Evolutionary conservation across 306 rosid genomes (phyloP), one percentile per base, ranked within the genome.

Genomic region (Begonia fuchsioides): DNA sequence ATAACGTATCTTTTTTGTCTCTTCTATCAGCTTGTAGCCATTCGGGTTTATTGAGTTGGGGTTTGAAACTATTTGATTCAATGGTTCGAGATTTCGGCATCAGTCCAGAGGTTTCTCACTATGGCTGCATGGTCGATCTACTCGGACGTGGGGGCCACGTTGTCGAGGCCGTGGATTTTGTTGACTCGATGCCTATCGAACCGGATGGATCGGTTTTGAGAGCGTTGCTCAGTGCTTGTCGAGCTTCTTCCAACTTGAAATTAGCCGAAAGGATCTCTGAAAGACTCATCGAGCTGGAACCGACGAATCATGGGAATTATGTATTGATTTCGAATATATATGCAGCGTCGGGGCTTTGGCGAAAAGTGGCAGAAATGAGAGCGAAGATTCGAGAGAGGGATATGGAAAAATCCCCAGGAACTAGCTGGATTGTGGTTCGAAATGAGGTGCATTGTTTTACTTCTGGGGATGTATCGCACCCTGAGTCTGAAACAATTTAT

Each of bases 1-100:
- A 63, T 40, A 56, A 60, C 17, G 50, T 38, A 20, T 66, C 76
- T 15, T 74, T 70, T 39, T 46, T 56, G 5, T 67, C 81, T 48
- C 57, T 66, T 63, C 59, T 69, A 17, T 75, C 81, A 54, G 74
- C 74, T 39, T 70, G 81, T 60, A 70, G 81, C 58, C 81, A 75
- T 53, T 66, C 66, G n/a, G 81, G 76, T 49, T 45, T 62, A 44
- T 46, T 68, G 12, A 68, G 67, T 48, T 19, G 44, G 12, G 76
- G 76, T 39, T 53, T 75, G 60, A 53, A 53, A 58, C 60, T 70
- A 56, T 75, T 75, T 38, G 47, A 63, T 15, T 39, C 65, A 26
- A 75, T 70, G 74, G 65, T 67, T 13, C 19, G 48, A 52, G 71
- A 67, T 56, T 64, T 67, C 17, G 49, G 64, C 39, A 53, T 75